Evolutionary conservation across 2,329 filamentous ascomycete species (phyloP).

Genomic region (Diaporthe aspalathi): DNA sequence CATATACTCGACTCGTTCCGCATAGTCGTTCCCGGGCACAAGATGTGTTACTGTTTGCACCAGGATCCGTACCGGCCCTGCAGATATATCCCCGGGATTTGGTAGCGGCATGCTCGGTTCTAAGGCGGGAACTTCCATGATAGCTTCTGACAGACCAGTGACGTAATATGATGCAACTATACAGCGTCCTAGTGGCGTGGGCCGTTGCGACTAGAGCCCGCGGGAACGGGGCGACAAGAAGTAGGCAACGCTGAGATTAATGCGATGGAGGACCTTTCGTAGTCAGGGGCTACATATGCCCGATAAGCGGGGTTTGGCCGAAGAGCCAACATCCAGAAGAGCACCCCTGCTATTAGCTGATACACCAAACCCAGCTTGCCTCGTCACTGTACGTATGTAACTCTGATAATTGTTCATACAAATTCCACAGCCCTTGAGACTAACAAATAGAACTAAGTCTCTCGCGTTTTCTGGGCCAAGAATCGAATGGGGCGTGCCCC

Average conservation of each 20-base stretch:
- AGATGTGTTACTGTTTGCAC: conserved; percentile 41
- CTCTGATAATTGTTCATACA: no score
- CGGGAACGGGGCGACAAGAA: neutral
- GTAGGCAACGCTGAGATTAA: neutral
- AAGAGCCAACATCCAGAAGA: no score
- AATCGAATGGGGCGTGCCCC: no score
- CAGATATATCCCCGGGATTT: neutral
- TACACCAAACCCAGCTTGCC: no score
- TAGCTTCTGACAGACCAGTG: neutral
- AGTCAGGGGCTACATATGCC: no score
- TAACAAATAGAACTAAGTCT: no score
- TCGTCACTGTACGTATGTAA: no score
- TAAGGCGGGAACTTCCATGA: neutral
- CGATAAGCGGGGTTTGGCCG: no score
- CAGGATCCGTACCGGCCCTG: conserved; percentile 33
- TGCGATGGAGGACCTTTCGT: no score
- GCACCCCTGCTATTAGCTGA: no score
- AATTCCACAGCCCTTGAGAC: no score
- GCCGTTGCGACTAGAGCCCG: conserved; percentile 5
- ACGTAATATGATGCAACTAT: neutral
- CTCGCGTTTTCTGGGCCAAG: no score
- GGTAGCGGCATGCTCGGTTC: neutral
- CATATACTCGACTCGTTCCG: conserved; percentile 39
- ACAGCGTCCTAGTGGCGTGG: neutral
- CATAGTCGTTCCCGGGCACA: conserved; percentile 40